Base-by-base conservation (phyloP, 257 asterid genomes). In the Thymus mandschuricus region DNA sequence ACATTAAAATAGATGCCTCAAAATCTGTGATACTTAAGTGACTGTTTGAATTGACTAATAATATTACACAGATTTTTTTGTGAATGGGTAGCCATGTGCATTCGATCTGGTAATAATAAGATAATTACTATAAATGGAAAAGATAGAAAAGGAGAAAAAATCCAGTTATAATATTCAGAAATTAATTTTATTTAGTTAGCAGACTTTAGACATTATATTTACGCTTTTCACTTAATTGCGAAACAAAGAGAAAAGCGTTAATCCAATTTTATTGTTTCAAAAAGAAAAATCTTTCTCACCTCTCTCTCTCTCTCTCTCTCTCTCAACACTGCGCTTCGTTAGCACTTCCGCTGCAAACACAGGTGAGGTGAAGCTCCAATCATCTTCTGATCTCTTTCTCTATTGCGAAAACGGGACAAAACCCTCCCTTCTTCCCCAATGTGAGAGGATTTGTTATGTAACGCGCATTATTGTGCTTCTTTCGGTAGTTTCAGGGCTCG, bases 401-500 rank as follows among this genome's bases (percentile, higher is more conserved):
- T 55, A n/a, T 63, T 5, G 57, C 2, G 6, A 30, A 56, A 8
- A 49, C 45, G 54, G 50, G 56, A 15, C 38, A 70, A 6, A 11
- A 59, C 58, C 34, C n/a, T 8, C 1, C 11, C 10, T 57, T 65
- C 8, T 52, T 28, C 35, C 8, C 48, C 2, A 55, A 49, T n/a
- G 44, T 61, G 31, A 62, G 11, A 51, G 21, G 45, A 56, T 15
- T 10, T 13, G 50, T 33, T 15, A 34, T 29, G 66, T 12, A 11
- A 13, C 54, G 43, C 4, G 28, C 75, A 45, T 69, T 65, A 60
- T 51, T 73, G 13, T 60, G 3, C 11, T 12, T 1, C 2, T 29
- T 11, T 21, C 31, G n/a, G 57, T 35, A 57, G 63, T 33, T 64
- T 59, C 63, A 55, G 35, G 58, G 9, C 40, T 66, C 64, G 83